Base-by-base conservation (phyloP, 179 eudicot species). In the Corrigiola litoralis region DNA sequence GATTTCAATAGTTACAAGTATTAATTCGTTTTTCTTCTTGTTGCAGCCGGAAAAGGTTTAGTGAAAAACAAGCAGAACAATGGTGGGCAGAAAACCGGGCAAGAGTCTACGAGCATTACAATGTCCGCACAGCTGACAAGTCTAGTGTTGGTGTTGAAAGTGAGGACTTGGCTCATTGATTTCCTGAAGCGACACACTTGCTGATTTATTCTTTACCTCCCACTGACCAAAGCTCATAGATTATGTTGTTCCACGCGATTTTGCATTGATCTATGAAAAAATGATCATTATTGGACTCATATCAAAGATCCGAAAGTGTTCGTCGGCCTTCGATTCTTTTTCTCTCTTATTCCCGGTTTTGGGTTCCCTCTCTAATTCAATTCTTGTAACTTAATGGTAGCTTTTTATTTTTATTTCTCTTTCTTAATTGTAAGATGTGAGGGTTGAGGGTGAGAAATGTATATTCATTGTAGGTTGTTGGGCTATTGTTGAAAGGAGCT, bases 51-150 rank as follows among this genome's bases (percentile, higher is more conserved):
- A 90, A 85, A 79, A 79, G 95, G 72, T 90, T 92, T 72, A 84
- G 92, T 33, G 98, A 92, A 80, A 87, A 90, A 64, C 95, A 92
- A 85, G 98, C 98, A 61, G 98, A 92, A 68, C 87, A 82, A 53
- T 92, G 98, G 98, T 92, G 98, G 98, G 79, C 95, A 42, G 96
- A 90, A 81, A 92, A 92, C 63, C 84, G 98, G 34, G 82, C 75
- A 63, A 86, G 92, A 78, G 98, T 90, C 14, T 87, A 90, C 41
- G 90, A 90, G 72, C 82, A 66, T 21, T 85, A 92, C 80, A 90
- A 92, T 70, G 92, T 92, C 13, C 86, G 89, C 11, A 71, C 78
- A 79, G 73, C 72, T 47, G 98, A 90, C 77, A 92, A 87, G 74
- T 85, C 96, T 5, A 84, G 83, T 62, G 78, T 84, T 45, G 98